Percentiles rank a stretch among this genome's conserved stretches.
phyloP scores from a whole-genome alignment of 2,329 filamentous ascomycete genomes.

The Sordariomycetes sp. region DNA sequence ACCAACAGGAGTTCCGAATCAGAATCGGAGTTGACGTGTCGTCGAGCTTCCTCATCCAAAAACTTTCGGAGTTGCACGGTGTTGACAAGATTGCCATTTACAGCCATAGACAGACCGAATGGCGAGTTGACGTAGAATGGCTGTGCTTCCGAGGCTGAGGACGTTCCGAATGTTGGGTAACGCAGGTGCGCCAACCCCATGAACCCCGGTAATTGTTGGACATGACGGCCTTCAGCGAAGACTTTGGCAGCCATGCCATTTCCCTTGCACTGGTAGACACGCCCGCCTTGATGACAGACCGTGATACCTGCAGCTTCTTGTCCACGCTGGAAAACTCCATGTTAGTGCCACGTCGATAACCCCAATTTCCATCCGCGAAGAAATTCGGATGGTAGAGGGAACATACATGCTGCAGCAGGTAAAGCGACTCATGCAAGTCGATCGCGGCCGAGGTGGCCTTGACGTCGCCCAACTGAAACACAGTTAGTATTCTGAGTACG shows the following conservation, averaged over 20 bases:
- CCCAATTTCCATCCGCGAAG: neutral
- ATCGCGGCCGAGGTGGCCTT: conserved; percentile 39
- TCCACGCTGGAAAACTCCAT: conserved; percentile 64
- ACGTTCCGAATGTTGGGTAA: conserved; percentile 77
- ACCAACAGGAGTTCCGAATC: conserved; percentile 68
- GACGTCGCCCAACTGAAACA: conserved; percentile 15
- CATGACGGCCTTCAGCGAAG: conserved; percentile 69
- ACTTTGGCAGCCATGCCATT: conserved; percentile 81
- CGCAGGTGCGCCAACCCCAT: conserved; percentile 80
- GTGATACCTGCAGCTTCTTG: conserved; percentile 87
- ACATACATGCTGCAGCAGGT: conserved; percentile 50
- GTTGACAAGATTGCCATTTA: conserved; percentile 86
- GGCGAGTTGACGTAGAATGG: conserved; percentile 81
- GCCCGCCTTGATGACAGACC: conserved; percentile 61
- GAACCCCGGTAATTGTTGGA: conserved; percentile 54
- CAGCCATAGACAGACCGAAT: conserved; percentile 48
- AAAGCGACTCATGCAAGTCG: conserved; percentile 59
- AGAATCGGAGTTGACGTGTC: conserved; percentile 85
- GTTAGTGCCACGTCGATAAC: conserved; percentile 8
- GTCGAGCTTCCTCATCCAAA: conserved; percentile 68
- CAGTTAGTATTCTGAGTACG: neutral
- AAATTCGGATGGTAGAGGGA: neutral
- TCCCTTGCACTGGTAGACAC: conserved; percentile 84
- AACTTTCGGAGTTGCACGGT: conserved; percentile 59
- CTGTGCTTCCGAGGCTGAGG: conserved; percentile 43